phyloP scores from a whole-genome alignment of 1,139 yeast species.

The Suhomyces taliae region DNA sequence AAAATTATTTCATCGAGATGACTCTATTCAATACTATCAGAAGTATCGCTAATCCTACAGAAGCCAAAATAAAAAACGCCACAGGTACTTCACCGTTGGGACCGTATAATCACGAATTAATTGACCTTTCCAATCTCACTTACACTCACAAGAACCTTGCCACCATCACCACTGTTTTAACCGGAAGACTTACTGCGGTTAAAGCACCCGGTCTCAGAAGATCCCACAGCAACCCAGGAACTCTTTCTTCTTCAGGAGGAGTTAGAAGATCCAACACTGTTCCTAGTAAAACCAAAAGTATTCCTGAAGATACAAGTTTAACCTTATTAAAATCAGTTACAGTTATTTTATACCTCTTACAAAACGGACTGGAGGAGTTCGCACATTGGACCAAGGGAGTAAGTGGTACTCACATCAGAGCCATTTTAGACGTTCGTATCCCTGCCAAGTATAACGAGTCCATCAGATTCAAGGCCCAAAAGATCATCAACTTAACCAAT shows the following conservation, averaged over 20 bases:
- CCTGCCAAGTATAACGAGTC: slow-evolving; percentile 19
- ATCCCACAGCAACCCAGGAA: slow-evolving; percentile 1
- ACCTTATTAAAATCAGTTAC: slow-evolving; percentile 36
- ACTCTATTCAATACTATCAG: slow-evolving; percentile 3
- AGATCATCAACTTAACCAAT: slow-evolving; percentile 29
- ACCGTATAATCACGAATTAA: slow-evolving; percentile 39
- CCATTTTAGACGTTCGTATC: slow-evolving; percentile 10
- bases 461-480: slow-evolving; percentile 30
- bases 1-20: neutral
- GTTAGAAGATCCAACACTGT: slow-evolving; percentile 3
- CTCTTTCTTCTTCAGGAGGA: neutral
- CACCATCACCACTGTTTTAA: slow-evolving; percentile 17
- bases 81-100: slow-evolving; percentile 42
- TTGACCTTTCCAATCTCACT: slow-evolving; percentile 33
- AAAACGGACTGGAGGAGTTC: slow-evolving; percentile 39
- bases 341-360: slow-evolving; percentile 36
- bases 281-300: neutral
- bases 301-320: slow-evolving; percentile 15
- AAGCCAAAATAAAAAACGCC: slow-evolving; percentile 20
- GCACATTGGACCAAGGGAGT: slow-evolving; percentile 28
- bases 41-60: slow-evolving; percentile 14
- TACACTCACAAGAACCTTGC: slow-evolving; percentile 19
- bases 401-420: slow-evolving; percentile 13
- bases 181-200: slow-evolving; percentile 8
- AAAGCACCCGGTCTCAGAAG: neutral